Evolutionary conservation across 148 eudicot genomes (phyloP), one percentile per base, ranked within the genome.

Genomic region (Rhododendron kiyosumense): DNA sequence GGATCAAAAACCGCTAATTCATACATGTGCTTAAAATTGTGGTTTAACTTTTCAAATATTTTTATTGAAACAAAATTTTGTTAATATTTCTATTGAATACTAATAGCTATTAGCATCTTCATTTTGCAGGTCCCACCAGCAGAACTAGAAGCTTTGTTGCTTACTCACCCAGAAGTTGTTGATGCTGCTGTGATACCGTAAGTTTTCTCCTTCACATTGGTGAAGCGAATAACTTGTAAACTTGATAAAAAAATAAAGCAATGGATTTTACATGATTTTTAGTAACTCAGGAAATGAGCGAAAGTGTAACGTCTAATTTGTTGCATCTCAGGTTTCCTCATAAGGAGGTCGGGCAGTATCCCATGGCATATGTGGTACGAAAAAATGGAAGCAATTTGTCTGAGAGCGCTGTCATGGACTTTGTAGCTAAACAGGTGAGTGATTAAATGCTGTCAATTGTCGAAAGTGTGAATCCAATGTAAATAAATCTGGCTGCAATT

Each of bases 161-260:
- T 94, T 46, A 91, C 96, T 85, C 99, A 96, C 84, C 95, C 98
- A 0, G 92, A 93, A 80, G 89, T 96, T 34, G 91, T 85, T 32
- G 98, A 97, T 87, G 96, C 92, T 85, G 99, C 98, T 91, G 99
- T 97, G 46, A 94, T 97, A 73, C 99, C 99, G 99, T 97, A 89
- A 95, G 95, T 84, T 82, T 48, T 30, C 6, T 36, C 57, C 43
- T 14, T 38, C 12, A 2, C n/a, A 4, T 46, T 46, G 49, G 12
- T 9, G 2, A 28, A 4, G 38, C 0, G 8, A 9, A 30, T 69
- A 79, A 30, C 59, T 28, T 80, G 48, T 6, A 52, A 46, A 41
- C 45, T 7, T 41, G 45, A 41, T 41, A 41, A 6, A 41, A 46
- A 48, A 11, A 10, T 10, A 3, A 13, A 51, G 54, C 54, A 51